phyloP scores from a whole-genome alignment of 805 yeast species.

The Wickerhamomyces bisporus region DNA sequence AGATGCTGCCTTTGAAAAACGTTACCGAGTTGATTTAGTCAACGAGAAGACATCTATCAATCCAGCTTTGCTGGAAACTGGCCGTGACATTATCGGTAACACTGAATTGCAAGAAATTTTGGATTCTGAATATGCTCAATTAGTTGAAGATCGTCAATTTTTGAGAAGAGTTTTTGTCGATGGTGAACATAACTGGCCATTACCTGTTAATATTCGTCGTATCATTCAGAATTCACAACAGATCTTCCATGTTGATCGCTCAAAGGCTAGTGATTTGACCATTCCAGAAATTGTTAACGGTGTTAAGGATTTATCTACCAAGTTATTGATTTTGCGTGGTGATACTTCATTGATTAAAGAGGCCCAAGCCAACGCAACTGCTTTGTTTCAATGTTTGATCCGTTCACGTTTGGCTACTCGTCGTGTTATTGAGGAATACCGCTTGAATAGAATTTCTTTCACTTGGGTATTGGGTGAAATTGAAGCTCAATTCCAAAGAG shows the following conservation, averaged over 20 bases:
- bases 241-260: slow-evolving; percentile 88
- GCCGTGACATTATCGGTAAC: slow-evolving; percentile 87
- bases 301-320: slow-evolving; percentile 63
- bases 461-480: slow-evolving; percentile 96
- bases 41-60: slow-evolving; percentile 57
- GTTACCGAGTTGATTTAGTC: slow-evolving; percentile 84
- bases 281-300: slow-evolving; percentile 73
- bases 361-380: slow-evolving; percentile 90
- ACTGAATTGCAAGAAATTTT: slow-evolving; percentile 72
- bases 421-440: slow-evolving; percentile 87
- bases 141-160: slow-evolving; percentile 69
- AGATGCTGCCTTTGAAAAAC: slow-evolving; percentile 71
- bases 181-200: slow-evolving; percentile 96
- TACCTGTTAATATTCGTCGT: slow-evolving; percentile 96
- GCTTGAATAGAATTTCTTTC: slow-evolving; percentile 78
- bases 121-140: slow-evolving; percentile 81
- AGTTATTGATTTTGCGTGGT: slow-evolving; percentile 78
- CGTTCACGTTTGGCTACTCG: slow-evolving; percentile 90
- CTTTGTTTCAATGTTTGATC: slow-evolving; percentile 82
- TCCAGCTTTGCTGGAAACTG: slow-evolving; percentile 78
- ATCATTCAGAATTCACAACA: slow-evolving; percentile 96
- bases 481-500: slow-evolving; percentile 87
- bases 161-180: slow-evolving; percentile 82
- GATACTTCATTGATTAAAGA: slow-evolving; percentile 64
- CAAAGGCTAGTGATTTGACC: slow-evolving; percentile 85